phyloP scores from a whole-genome alignment of 495 filamentous ascomycete species.

The Cryomyces minteri region DNA sequence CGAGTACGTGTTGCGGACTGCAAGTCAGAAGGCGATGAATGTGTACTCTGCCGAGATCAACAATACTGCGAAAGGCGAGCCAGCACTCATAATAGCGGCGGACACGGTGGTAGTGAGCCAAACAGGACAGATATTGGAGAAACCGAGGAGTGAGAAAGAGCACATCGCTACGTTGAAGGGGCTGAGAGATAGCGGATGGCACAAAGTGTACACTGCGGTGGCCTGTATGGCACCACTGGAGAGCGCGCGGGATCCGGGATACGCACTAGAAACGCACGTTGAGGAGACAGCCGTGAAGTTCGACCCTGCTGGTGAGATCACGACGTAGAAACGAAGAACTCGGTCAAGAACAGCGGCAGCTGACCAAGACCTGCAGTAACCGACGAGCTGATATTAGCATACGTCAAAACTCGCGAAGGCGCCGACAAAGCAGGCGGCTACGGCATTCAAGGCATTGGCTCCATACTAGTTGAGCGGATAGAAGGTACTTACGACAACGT shows the following conservation, averaged over 20 bases:
- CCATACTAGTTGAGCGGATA: constrained; percentile 68
- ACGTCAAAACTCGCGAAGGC: constrained; percentile 82
- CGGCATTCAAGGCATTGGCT: constrained; percentile 78
- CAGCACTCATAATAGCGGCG: constrained; percentile 71
- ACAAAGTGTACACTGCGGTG: constrained; percentile 72
- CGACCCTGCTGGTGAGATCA: constrained; percentile 28
- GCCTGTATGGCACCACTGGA: constrained; percentile 62
- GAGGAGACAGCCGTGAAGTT: constrained; percentile 83
- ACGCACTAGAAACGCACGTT: constrained; percentile 58
- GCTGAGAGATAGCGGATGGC: constrained; percentile 51
- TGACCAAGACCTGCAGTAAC: constrained; percentile 23
- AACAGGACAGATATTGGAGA: constrained; percentile 68
- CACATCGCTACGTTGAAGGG: constrained; percentile 67
- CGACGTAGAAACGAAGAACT: neutral
- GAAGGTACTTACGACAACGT: constrained; percentile 90
- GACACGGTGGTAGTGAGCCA: constrained; percentile 77
- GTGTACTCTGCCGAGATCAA: constrained; percentile 57
- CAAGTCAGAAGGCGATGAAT: constrained; percentile 55
- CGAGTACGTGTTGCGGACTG: constrained; percentile 82
- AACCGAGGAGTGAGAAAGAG: constrained; percentile 60
- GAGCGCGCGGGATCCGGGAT: constrained; percentile 62
- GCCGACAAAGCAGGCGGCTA: constrained; percentile 95
- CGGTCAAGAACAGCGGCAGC: neutral
- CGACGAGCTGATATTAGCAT: constrained; percentile 70
- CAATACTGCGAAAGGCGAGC: constrained; percentile 43